These are phyloP conservation scores for Echeveria elegans DNA, from an alignment of 164 flowering plant species.

Conservation along the genomic window DNA sequence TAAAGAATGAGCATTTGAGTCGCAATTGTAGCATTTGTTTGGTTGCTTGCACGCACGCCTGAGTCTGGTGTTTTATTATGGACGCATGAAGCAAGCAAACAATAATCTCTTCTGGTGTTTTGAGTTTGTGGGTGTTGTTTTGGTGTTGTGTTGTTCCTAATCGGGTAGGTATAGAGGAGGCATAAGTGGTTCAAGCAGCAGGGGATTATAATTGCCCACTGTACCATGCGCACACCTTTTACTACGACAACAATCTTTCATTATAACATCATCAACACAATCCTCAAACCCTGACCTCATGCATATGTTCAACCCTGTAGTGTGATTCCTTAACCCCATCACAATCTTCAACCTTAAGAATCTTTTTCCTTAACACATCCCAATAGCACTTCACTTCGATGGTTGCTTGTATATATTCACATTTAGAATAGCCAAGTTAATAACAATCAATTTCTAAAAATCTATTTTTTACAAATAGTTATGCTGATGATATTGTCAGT, in stretches of 20 bases:
- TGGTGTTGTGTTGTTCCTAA: neutral
- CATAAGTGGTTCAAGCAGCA: slow-evolving; percentile 5
- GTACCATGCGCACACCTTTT: slow-evolving; percentile 7
- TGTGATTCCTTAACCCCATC: too few relatives aligned
- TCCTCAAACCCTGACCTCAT: neutral
- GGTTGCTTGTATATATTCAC: too few relatives aligned
- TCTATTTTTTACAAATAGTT: too few relatives aligned
- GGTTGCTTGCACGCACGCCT: slow-evolving; percentile 7
- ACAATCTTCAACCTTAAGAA: too few relatives aligned
- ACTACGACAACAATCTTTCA: neutral
- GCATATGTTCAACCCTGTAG: too few relatives aligned
- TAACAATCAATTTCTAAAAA: too few relatives aligned
- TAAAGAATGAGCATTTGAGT: neutral
- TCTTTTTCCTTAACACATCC: too few relatives aligned
- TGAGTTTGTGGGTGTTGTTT: too few relatives aligned
- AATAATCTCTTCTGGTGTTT: neutral
- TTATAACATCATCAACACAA: neutral
- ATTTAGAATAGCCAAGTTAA: too few relatives aligned
- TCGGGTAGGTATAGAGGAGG: neutral
- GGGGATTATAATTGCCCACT: slow-evolving; percentile 3
- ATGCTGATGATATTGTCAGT: too few relatives aligned
- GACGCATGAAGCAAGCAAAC: neutral
- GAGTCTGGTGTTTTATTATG: neutral
- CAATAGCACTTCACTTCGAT: too few relatives aligned
- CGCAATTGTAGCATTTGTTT: slow-evolving; percentile 3